phyloP scores from a whole-genome alignment of 257 asterid species.

The Solanum dulcamara region DNA sequence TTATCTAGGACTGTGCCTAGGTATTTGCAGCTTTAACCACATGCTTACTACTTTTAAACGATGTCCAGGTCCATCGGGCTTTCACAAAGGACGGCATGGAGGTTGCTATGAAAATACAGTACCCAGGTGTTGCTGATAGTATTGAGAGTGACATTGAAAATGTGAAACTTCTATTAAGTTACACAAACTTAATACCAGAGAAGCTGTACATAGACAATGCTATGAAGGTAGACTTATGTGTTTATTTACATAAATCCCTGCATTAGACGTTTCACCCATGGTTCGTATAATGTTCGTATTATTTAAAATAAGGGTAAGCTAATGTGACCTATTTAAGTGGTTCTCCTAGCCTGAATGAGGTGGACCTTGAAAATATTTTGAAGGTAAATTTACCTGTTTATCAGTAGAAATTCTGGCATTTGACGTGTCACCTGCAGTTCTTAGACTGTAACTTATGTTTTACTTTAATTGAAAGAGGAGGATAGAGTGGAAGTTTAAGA shows the following conservation, averaged over 20 bases:
- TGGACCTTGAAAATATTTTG: background rate
- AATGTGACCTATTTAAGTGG: background rate
- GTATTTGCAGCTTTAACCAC: background rate
- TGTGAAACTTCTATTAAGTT: constrained; percentile 64
- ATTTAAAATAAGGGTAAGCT: background rate
- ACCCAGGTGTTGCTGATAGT: constrained; percentile 99
- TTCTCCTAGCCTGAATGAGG: background rate
- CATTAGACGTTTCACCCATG: background rate
- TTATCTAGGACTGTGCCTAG: background rate
- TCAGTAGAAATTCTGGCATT: background rate
- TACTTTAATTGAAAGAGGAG: background rate
- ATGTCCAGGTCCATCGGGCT: constrained; percentile 73
- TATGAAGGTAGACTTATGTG: constrained; percentile 52
- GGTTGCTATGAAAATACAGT: constrained; percentile 93
- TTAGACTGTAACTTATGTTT: background rate
- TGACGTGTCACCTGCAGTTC: background rate
- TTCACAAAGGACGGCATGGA: constrained; percentile 72
- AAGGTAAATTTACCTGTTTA: background rate
- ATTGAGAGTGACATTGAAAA: constrained; percentile 95
- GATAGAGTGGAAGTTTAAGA: background rate
- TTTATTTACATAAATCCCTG: background rate
- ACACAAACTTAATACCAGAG: constrained; percentile 84
- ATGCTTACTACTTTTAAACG: constrained; percentile 3
- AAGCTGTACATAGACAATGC: constrained; percentile 77
- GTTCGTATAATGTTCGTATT: background rate